Evolutionary conservation across 352 stramenopile genomes (phyloP), one percentile per base, ranked within the genome.

Genomic region (Aphanomyces astaci): DNA sequence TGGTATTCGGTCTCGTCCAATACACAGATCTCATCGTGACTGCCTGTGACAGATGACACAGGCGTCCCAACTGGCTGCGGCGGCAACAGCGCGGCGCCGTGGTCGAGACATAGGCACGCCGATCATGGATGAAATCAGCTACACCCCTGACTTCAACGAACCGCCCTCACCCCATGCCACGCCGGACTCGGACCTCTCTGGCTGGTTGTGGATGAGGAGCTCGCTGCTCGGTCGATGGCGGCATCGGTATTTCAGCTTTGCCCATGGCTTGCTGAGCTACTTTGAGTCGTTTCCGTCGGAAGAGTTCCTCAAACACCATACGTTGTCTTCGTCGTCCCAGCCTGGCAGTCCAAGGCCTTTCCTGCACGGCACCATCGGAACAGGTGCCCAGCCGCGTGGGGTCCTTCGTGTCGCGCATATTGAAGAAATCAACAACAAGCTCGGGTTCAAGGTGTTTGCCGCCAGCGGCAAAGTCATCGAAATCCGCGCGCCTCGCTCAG

Each of bases 181-280:
- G 17, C 30, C 51, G 17, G 51, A 59, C 51, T 33, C 60, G 9
- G 60, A 66, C 22, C 32, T 51, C 71, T 89, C 76, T 48, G 84
- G 84, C 4, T 92, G 84, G 84, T 76, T 92, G 4, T 92, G 84
- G 84, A 92, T 92, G 82, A 80, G 81, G 4, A 78, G 77, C 31
- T 67, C 71, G 30, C 74, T 78, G 36, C 71, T 90, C 24, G 78
- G 80, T 31, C 78, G 81, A 10, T 92, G 84, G 84, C 76, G 81
- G 4, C 81, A 90, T 46, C 80, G 83, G 11, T 92, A 90, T 67
- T 89, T 92, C 45, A 88, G 78, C 67, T 62, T 92, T 25, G 81
- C 87, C 32, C 78, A 78, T 13, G 75, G 78, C n/a, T 74, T 92
- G 72, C 54, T 92, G 13, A 79, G 80, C 48, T 89, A 88, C 52